Conservation (phyloP, 108 stramenopile genomes). For the Phaeodactylum tricornutum region DNA sequence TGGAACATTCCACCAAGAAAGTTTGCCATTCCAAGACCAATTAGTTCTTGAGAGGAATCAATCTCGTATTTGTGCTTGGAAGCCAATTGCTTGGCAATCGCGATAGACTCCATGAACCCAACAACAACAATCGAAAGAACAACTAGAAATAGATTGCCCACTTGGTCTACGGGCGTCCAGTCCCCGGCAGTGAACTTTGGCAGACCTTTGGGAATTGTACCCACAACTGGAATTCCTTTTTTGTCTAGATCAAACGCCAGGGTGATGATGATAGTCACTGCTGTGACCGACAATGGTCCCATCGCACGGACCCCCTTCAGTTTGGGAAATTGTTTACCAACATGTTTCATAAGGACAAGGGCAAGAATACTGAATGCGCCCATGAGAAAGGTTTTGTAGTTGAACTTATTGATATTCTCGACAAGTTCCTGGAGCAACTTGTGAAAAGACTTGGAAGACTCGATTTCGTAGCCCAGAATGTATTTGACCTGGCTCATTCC, state of each 20-base stretch:
- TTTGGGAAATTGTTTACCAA: conserved; percentile 18
- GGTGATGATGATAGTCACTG: conserved; percentile 28
- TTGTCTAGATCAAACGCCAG: conserved; percentile 23
- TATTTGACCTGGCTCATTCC: conserved; percentile 76
- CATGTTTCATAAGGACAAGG: conserved; percentile 28
- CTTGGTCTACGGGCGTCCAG: conserved; percentile 17
- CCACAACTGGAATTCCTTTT: conserved; percentile 52
- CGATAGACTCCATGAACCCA: conserved; percentile 74
- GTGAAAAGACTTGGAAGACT: conserved; percentile 18
- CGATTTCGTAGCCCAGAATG: conserved; percentile 56
- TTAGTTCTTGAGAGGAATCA: conserved; percentile 58
- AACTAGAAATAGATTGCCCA: conserved; percentile 23
- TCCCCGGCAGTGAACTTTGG: conserved; percentile 24
- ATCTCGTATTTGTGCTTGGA: conserved; percentile 65
- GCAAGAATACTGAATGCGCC: conserved; percentile 21
- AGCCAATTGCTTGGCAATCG: conserved; percentile 66
- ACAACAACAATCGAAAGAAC: conserved; percentile 42
- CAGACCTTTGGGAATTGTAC: conserved; percentile 50
- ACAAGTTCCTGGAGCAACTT: conserved; percentile 30
- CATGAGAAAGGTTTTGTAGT: conserved; percentile 49
- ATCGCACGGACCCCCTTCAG: conserved; percentile 28
- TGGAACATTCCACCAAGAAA: conserved; percentile 49
- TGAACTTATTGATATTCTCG: conserved; percentile 31
- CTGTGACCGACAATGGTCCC: conserved; percentile 39
- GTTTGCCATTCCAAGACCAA: conserved; percentile 70